phyloP scores from a whole-genome alignment of 495 filamentous ascomycete species.

The Neurospora sp. region DNA sequence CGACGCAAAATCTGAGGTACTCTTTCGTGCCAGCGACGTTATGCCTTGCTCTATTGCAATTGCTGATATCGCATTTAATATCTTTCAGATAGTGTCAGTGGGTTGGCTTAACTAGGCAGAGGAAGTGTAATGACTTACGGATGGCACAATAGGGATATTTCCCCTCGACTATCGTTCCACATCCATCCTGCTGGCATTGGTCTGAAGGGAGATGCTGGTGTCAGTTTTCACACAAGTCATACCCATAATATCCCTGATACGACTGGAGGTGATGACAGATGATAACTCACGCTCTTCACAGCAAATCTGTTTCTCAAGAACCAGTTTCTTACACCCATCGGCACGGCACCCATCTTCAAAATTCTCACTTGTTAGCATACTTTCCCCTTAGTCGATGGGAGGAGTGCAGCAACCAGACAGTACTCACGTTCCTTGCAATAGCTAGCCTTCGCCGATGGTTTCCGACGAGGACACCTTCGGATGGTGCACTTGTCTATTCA shows the following conservation, averaged over 20 bases:
- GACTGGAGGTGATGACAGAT: too few relatives aligned
- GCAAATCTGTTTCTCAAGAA: conserved; percentile 12
- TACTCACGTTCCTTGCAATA: conserved; percentile 16
- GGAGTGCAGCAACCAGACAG: too few relatives aligned
- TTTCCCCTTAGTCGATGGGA: too few relatives aligned
- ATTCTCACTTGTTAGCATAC: background rate
- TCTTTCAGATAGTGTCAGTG: conserved; percentile 4
- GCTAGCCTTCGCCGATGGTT: background rate
- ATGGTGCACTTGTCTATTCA: conserved; percentile 19
- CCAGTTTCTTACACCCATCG: conserved; percentile 12
- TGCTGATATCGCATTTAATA: conserved; percentile 15
- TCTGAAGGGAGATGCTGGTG: background rate
- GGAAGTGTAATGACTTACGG: conserved; percentile 1
- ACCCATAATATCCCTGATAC: too few relatives aligned
- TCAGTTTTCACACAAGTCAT: background rate
- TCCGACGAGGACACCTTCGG: conserved; percentile 6
- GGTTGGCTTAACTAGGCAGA: too few relatives aligned
- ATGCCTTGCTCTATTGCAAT: conserved; percentile 9
- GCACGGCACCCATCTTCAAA: conserved; percentile 13
- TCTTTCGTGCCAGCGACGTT: conserved; percentile 5
- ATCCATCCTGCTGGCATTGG: conserved; percentile 13
- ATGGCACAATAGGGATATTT: conserved; percentile 16
- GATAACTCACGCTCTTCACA: conserved; percentile 14
- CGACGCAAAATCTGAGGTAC: conserved; percentile 17
- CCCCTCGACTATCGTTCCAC: conserved; percentile 10